phyloP scores from a whole-genome alignment of 768 basidiomycete genomes.

The Strobilomyces confusus region DNA sequence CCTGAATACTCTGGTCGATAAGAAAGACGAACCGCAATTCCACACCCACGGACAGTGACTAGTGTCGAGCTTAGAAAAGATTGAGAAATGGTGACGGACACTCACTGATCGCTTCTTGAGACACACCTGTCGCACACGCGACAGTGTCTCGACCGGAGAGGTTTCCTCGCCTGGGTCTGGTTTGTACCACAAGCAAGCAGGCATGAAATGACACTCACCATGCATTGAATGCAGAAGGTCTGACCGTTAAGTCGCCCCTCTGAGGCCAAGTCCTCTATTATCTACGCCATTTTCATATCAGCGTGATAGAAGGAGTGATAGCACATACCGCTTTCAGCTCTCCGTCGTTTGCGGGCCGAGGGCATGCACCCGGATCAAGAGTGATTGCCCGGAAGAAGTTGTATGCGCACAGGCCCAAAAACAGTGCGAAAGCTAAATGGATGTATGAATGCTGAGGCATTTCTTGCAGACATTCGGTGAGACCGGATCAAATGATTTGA shows the following conservation, averaged over 20 bases:
- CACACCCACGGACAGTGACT: slow-evolving; percentile 99
- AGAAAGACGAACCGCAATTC: slow-evolving; percentile 77
- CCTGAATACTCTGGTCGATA: background rate
- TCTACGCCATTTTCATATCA: slow-evolving; percentile 38
- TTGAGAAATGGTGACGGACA: background rate
- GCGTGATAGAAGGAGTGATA: background rate
- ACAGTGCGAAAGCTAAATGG: slow-evolving; percentile 73
- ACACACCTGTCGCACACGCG: slow-evolving; percentile 87
- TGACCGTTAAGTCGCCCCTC: slow-evolving; percentile 90
- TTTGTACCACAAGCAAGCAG: background rate
- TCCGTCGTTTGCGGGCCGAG: slow-evolving; percentile 73
- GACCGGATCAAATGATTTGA: background rate
- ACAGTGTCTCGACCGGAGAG: slow-evolving; percentile 93
- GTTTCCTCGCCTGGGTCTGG: slow-evolving; percentile 65
- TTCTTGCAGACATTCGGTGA: slow-evolving; percentile 40
- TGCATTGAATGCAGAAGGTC: slow-evolving; percentile 94
- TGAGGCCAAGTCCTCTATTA: slow-evolving; percentile 87
- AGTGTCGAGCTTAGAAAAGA: slow-evolving; percentile 4
- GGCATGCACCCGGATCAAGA: slow-evolving; percentile 86
- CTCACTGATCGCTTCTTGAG: slow-evolving; percentile 88
- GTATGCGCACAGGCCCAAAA: slow-evolving; percentile 69
- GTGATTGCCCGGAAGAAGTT: slow-evolving; percentile 90
- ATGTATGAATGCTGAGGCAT: slow-evolving; percentile 71
- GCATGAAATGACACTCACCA: slow-evolving; percentile 47
- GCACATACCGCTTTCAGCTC: slow-evolving; percentile 79